Evolutionary conservation across 805 yeast genomes (phyloP).

Genomic region (Soucietia sequanensis): DNA sequence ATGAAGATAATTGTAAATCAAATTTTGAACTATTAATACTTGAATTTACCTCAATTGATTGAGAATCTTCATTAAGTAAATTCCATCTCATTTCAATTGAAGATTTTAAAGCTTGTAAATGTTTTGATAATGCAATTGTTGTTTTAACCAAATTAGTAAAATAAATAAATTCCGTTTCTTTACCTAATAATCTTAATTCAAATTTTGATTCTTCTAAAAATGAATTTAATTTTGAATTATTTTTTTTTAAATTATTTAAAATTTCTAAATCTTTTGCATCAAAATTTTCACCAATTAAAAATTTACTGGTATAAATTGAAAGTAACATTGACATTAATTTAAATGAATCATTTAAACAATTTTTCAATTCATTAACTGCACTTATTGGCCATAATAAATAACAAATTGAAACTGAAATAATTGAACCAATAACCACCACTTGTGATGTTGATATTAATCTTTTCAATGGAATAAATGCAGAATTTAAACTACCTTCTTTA

Average conservation of each 20-base stretch:
- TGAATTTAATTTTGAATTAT: slow-evolving; percentile 36
- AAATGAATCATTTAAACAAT: slow-evolving; percentile 49
- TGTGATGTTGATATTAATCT: slow-evolving; percentile 53
- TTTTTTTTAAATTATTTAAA: slow-evolving; percentile 37
- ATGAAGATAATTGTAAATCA: slow-evolving; percentile 18
- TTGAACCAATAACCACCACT: slow-evolving; percentile 62
- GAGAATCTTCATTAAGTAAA: slow-evolving; percentile 37
- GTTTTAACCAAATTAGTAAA: slow-evolving; percentile 50
- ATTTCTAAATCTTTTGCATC: slow-evolving; percentile 38
- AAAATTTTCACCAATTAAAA: slow-evolving; percentile 48
- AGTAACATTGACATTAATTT: slow-evolving; percentile 51
- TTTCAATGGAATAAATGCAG: slow-evolving; percentile 53
- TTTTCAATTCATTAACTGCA: slow-evolving; percentile 48
- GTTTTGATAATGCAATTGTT: slow-evolving; percentile 50
- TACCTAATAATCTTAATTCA: slow-evolving; percentile 57
- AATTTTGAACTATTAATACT: slow-evolving; percentile 24
- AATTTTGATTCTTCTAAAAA: slow-evolving; percentile 58
- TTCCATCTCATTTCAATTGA: slow-evolving; percentile 69
- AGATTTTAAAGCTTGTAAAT: slow-evolving; percentile 64
- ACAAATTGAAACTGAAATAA: slow-evolving; percentile 58
- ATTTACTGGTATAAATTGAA: slow-evolving; percentile 44
- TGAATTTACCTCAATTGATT: slow-evolving; percentile 2
- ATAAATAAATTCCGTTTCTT: slow-evolving; percentile 50
- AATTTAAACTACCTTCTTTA: slow-evolving; percentile 68
- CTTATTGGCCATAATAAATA: slow-evolving; percentile 62